Base-by-base conservation (phyloP, 345 rosid genomes). In the Bruguiera sexangula region DNA sequence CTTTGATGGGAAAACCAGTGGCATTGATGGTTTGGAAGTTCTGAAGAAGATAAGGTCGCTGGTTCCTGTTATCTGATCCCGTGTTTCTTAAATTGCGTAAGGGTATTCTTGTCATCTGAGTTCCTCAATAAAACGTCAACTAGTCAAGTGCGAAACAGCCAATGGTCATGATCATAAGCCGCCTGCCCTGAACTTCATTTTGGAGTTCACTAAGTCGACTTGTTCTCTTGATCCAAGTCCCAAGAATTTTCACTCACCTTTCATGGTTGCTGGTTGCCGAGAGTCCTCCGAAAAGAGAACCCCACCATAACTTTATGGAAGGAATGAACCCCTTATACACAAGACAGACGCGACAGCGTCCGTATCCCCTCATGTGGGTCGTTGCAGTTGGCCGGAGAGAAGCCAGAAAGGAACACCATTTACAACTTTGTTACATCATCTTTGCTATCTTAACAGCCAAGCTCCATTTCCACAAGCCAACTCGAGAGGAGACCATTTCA, bases 21-120 rank as follows among this genome's bases (percentile, higher is more conserved):
- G 75, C 54, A 24, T 54, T 60, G 71, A 56, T 72, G 55, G 63
- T 34, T 72, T 63, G 78, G 70, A 29, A 46, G 63, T 61, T 36
- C 36, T 51, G 59, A 48, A 68, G 73, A 61, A 67, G 90, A 82
- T 86, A 86, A 84, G 88, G 86, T 68, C 61, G 73, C 63, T 68
- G 78, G 80, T 72, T 78, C 65, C 48, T 70, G 80, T 54, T 0
- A 76, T 80, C 80, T 57, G 68, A 67, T 75, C 81, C 86, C 59
- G 81, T 69, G 77, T 79, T 71, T 70, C 37, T 27, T 55, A 20
- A 72, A 67, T 29, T 70, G 69, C 10, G 8, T 0, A 11, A 67
- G 84, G 78, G 50, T 15, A 67, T 73, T 71, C 53, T 57, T 24
- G 83, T 72, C 81, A 72, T 77, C 37, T 30, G 5, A 26, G 18